Evolutionary conservation across 1,284 basidiomycete genomes (phyloP).

Genomic region (Mycena citricolor): DNA sequence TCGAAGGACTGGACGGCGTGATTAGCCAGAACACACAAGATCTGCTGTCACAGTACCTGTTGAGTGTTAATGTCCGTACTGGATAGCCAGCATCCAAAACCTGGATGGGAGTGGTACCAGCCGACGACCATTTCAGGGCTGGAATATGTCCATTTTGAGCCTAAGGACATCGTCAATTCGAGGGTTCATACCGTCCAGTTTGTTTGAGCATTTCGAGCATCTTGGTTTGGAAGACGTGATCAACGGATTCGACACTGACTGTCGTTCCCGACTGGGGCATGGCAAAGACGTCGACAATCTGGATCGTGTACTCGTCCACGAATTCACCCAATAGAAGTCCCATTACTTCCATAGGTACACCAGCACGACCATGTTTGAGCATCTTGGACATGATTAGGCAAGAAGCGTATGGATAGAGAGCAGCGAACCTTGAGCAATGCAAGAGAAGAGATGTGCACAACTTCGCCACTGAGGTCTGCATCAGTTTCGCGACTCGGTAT

Average conservation of each 20-base stretch:
- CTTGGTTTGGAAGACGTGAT: conserved; percentile 98
- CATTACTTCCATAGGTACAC: conserved; percentile 99
- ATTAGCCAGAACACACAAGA: conserved; percentile 19
- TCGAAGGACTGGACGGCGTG: conserved; percentile 83
- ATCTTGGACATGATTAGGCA: conserved; percentile 58
- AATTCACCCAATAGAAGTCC: conserved; percentile 99
- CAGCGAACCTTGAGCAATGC: conserved; percentile 83
- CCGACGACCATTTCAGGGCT: conserved; percentile 99
- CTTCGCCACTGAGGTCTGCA: conserved; percentile 72
- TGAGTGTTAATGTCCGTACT: conserved; percentile 99
- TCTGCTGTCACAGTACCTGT: conserved; percentile 54
- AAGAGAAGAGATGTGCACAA: conserved; percentile 93
- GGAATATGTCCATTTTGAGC: conserved; percentile 11
- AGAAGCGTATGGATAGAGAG: background rate
- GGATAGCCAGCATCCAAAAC: conserved; percentile 99
- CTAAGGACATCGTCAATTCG: conserved; percentile 16
- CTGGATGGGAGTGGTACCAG: conserved; percentile 99
- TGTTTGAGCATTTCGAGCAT: conserved; percentile 99
- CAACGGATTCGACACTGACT: conserved; percentile 98
- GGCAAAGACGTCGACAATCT: conserved; percentile 98
- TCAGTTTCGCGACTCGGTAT: conserved; percentile 12
- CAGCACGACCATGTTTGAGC: conserved; percentile 98
- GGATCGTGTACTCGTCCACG: conserved; percentile 97
- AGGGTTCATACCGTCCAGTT: conserved; percentile 79
- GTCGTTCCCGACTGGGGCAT: conserved; percentile 99